A percentile compares a stretch with the other conserved stretches of the same genome.
These are phyloP conservation scores for Cutaneotrichosporon spelunceum DNA, from an alignment of 1,284 basidiomycete genomes.

Conservation along the genomic window DNA sequence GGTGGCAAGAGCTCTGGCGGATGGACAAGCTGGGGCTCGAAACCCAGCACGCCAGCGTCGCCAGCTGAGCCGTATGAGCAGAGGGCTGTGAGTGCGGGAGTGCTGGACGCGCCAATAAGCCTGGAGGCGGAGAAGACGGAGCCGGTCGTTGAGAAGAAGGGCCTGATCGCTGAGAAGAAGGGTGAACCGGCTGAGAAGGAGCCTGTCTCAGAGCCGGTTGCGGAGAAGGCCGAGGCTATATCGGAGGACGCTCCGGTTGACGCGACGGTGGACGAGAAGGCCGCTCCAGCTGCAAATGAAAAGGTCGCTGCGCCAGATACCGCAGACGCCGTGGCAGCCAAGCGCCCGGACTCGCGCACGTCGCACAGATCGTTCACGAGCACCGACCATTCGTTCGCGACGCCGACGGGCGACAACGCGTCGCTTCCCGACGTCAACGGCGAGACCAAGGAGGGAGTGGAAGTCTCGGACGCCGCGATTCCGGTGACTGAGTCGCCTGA, in stretches of 20 bases:
- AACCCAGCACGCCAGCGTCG: slow-evolving; percentile 8
- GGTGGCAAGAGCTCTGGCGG: slow-evolving; percentile 5
- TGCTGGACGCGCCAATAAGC: slow-evolving; percentile 5
- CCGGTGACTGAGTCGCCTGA: background rate
- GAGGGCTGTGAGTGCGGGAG: background rate
- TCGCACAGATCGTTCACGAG: slow-evolving; percentile 5
- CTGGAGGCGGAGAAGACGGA: slow-evolving; percentile 1
- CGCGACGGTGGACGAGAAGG: slow-evolving; percentile 2
- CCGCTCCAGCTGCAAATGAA: background rate
- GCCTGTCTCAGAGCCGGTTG: slow-evolving; percentile 1
- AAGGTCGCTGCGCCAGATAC: background rate
- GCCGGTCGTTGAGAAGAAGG: background rate
- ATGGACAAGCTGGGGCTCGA: slow-evolving; percentile 10
- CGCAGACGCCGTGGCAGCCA: background rate
- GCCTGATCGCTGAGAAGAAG: background rate
- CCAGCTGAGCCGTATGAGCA: background rate
- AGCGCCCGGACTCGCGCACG: slow-evolving; percentile 11
- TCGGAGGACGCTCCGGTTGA: background rate
- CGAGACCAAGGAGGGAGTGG: background rate
- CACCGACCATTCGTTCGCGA: slow-evolving; percentile 12
- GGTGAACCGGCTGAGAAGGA: background rate
- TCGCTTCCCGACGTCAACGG: slow-evolving; percentile 9
- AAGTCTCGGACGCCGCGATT: background rate
- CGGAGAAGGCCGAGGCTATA: background rate
- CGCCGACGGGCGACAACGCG: slow-evolving; percentile 14